Evolutionary conservation across 495 filamentous ascomycete species (phyloP).

Genomic region (Tuber melanosporum): DNA sequence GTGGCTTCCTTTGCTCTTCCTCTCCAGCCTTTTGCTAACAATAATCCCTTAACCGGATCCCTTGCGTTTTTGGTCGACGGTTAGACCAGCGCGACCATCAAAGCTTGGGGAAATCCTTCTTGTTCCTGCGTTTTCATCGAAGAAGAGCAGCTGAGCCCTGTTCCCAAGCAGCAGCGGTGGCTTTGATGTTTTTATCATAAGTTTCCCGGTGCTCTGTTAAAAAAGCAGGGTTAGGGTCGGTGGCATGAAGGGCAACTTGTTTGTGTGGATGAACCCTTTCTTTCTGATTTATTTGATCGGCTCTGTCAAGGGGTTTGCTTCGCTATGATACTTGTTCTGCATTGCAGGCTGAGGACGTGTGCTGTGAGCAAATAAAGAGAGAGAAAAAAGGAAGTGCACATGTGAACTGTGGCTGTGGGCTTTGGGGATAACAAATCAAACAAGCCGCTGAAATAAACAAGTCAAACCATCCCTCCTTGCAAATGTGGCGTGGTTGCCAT

Average conservation of each 20-base stretch:
- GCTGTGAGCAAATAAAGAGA: neutral
- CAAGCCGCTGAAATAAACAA: neutral
- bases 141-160: neutral
- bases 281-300: neutral
- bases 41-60: neutral
- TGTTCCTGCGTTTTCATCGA: neutral
- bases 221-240: neutral
- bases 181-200: neutral
- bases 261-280: neutral
- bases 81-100: neutral
- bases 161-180: neutral
- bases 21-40: neutral
- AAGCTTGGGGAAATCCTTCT: neutral
- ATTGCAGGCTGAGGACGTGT: neutral
- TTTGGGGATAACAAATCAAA: neutral
- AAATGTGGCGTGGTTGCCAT: neutral
- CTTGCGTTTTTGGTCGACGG: neutral
- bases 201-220: neutral
- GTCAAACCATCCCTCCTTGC: neutral
- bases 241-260: constrained; percentile 3
- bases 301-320: neutral
- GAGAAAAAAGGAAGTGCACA: neutral
- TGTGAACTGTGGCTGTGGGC: neutral
- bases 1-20: neutral
- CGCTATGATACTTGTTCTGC: neutral